Base-by-base conservation (phyloP, 2,329 filamentous ascomycete genomes). In the Phialocephala subalpina region DNA sequence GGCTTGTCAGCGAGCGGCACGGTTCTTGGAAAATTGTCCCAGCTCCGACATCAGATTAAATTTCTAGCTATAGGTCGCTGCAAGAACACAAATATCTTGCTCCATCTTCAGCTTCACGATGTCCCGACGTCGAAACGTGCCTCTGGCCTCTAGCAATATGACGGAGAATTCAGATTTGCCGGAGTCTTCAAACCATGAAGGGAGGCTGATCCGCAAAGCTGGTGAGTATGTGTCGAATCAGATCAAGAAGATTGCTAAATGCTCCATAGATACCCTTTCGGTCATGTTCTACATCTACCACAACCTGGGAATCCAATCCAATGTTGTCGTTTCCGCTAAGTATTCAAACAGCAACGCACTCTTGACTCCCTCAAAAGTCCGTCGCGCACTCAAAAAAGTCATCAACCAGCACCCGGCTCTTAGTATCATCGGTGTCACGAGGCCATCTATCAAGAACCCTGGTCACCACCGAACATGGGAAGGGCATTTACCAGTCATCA, bases 241-340 rank as follows among this genome's bases (percentile, higher is more conserved):
- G 27, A 20, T 20, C 40, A 27, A 29, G 38, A 35, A 58, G 14
- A 27, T 49, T 14, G 16, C 57, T 35, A 25, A 27, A 38, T 40
- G 35, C 33, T 42, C 22, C 14, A 7, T 18, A 70, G 67, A 58
- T 18, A 60, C 59, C 5, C 42, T 64, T 14, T 63, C 66, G 45
- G 62, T 65, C 58, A 57, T 67, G 33, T 49, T 59, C 20, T 42
- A 66, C 20, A 63, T 69, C 20, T 67, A 61, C 22, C 57, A 69
- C 35, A 63, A 69, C 38, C 59, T 69, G 1, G 69, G 69, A 22
- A 64, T 70, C 14, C 63, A 66, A 33, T 70, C 65, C 5, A 70
- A 70, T 18, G 49, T 70, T 7, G 29, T 67, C 2, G 63, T 68
- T 5, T 60, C 59, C n/a, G 66, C 58, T 25, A 20, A 57, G n/a